A percentile compares a stretch with the other conserved stretches of the same genome.
Conservation (phyloP, 75 land plant species). For the Sequoia sempervirens region DNA sequence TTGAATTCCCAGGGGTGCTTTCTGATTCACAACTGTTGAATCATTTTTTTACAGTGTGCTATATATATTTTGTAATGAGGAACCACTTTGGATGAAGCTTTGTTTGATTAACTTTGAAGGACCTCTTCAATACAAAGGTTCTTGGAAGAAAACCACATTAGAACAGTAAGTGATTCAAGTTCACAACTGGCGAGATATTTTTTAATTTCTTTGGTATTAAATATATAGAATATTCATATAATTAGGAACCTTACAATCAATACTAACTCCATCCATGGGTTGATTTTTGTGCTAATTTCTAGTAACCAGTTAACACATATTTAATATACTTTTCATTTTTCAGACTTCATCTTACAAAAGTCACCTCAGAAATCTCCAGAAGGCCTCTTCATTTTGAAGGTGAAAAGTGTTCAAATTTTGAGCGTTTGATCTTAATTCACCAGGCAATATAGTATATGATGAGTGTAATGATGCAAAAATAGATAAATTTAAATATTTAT, state of each 20-base stretch:
- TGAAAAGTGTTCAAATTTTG: neutral
- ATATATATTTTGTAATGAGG: slow-evolving; percentile 94
- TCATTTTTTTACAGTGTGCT: slow-evolving; percentile 62
- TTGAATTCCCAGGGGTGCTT: neutral
- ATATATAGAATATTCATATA: neutral
- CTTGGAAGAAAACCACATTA: slow-evolving; percentile 81
- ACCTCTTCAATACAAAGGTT: slow-evolving; percentile 62
- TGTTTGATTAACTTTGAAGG: slow-evolving; percentile 55
- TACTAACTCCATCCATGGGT: too few species aligned
- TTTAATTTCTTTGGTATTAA: neutral
- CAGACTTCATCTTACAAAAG: neutral
- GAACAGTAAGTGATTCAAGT: slow-evolving; percentile 27
- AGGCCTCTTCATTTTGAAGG: slow-evolving; percentile 11
- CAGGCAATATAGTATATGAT: neutral
- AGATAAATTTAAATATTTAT: neutral
- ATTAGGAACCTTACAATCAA: neutral
- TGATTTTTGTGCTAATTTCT: neutral
- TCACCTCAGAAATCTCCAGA: neutral
- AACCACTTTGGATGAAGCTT: slow-evolving; percentile 92
- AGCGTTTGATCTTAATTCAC: neutral
- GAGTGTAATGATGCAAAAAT: neutral
- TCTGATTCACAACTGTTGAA: neutral
- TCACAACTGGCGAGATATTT: neutral
- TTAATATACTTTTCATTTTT: neutral
- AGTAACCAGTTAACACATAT: neutral